A percentile compares a stretch with the other conserved stretches of the same genome.
Evolutionary conservation across 2,329 filamentous ascomycete species (phyloP).

Genomic region (Endocalyx cinctus): DNA sequence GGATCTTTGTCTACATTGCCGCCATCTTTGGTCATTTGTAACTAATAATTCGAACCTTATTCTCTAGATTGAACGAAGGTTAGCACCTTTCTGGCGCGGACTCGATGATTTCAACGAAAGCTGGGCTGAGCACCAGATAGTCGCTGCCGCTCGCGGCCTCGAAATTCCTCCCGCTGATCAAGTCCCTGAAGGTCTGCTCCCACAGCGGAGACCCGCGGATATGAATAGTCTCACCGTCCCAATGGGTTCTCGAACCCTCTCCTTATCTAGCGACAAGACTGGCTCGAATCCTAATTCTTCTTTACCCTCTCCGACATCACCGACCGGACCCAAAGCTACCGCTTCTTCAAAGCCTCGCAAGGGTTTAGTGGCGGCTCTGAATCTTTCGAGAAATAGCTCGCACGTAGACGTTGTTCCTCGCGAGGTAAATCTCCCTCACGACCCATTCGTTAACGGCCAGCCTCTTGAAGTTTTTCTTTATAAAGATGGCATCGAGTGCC

Average conservation of each 20-base stretch:
- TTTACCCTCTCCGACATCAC: conserved; percentile 53
- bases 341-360: conserved; percentile 75
- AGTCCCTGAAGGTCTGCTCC: conserved; percentile 61
- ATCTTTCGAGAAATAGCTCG: conserved; percentile 68
- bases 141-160: conserved; percentile 80
- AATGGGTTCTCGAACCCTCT: conserved; percentile 71
- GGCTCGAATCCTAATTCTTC: conserved; percentile 60
- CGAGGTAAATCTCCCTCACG: conserved; percentile 73
- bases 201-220: conserved; percentile 39
- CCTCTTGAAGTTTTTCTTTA: conserved; percentile 90
- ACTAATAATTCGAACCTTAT: conserved; percentile 8
- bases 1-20: no score
- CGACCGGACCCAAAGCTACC: conserved; percentile 40
- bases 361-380: conserved; percentile 77
- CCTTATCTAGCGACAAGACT: conserved; percentile 67
- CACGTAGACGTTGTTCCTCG: conserved; percentile 68
- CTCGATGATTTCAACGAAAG: conserved; percentile 81
- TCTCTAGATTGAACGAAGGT: conserved; percentile 76
- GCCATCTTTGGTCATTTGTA: not conserved
- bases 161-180: conserved; percentile 81
- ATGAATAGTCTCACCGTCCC: conserved; percentile 74
- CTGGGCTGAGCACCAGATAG: conserved; percentile 94
- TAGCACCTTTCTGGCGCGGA: conserved; percentile 95
- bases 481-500: conserved; percentile 85
- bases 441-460: conserved; percentile 91